Percentiles rank a stretch among this genome's conserved stretches.
Conservation (phyloP, 176 grass and related monocot species). For the Eragrostis nindensis region DNA sequence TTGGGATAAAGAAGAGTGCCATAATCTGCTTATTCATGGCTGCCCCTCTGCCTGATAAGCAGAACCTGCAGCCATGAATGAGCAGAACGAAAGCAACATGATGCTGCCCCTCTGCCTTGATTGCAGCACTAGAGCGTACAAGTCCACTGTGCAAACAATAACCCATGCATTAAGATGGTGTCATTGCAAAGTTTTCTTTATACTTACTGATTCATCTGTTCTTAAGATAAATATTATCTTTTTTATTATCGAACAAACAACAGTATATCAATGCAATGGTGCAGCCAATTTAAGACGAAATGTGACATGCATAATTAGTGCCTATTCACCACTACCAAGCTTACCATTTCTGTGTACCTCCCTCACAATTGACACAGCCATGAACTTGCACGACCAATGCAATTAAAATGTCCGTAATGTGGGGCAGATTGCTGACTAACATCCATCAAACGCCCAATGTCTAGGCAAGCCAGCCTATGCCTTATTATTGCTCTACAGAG, state of each 20-base stretch:
- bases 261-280: not conserved
- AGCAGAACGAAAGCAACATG: not conserved
- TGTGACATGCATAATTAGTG: not conserved
- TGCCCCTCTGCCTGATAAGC: no score
- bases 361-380: not conserved
- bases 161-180: not conserved
- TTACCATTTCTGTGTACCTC: conserved; percentile 22
- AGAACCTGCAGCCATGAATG: not conserved
- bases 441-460: conserved; percentile 21
- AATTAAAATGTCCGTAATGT: conserved; percentile 35
- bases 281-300: not conserved
- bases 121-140: conserved; percentile 10
- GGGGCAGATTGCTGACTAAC: conserved; percentile 36
- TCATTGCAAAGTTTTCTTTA: not conserved
- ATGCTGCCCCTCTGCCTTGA: not conserved
- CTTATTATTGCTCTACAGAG: conserved; percentile 26
- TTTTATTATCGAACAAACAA: not conserved
- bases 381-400: conserved; percentile 34
- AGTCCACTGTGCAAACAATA: not conserved
- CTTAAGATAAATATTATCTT: not conserved
- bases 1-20: conserved; percentile 2
- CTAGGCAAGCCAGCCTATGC: conserved; percentile 16
- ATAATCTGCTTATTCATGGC: no score
- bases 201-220: not conserved
- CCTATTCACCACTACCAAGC: not conserved